Evolutionary conservation across 192 early-diverging fungal genomes (phyloP).

Genomic region (Coemansia sp.): DNA sequence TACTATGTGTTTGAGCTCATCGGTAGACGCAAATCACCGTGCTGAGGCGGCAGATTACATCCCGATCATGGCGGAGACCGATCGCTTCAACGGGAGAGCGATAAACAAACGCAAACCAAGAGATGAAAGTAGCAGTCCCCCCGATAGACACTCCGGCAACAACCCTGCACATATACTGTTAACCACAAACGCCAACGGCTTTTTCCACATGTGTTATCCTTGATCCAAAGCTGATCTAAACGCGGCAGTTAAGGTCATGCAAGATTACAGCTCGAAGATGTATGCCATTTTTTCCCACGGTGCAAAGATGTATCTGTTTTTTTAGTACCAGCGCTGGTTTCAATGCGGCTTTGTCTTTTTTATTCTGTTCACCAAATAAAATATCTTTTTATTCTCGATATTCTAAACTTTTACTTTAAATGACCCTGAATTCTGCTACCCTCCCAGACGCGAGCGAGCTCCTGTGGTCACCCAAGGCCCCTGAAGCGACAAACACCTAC

Average conservation of each 20-base stretch:
- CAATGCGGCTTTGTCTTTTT: not conserved
- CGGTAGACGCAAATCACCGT: not conserved
- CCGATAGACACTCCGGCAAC: not conserved
- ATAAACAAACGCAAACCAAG: not conserved
- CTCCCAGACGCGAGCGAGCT: slow-evolving; percentile 10
- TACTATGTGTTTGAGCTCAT: not conserved
- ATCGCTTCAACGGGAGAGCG: not conserved
- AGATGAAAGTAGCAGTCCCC: not conserved
- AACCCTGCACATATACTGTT: slow-evolving; percentile 11
- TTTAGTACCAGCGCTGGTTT: too few relatives aligned
- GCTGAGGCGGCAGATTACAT: not conserved
- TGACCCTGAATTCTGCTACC: slow-evolving; percentile 23
- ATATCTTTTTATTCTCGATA: not conserved
- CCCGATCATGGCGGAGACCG: not conserved
- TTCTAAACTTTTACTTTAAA: not conserved
- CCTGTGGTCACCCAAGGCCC: slow-evolving; percentile 68
- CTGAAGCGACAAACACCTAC: slow-evolving; percentile 64
- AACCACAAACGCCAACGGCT: slow-evolving; percentile 33
- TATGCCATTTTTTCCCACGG: not conserved
- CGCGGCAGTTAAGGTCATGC: too few relatives aligned
- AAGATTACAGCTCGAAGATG: too few relatives aligned
- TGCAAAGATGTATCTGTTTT: not conserved
- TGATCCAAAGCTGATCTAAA: not conserved
- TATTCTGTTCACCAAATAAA: not conserved
- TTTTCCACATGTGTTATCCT: slow-evolving; percentile 38